Percentiles rank a stretch among this genome's conserved stretches.
phyloP scores from a whole-genome alignment of 495 filamentous ascomycete species.

The Hamigera avellanea region DNA sequence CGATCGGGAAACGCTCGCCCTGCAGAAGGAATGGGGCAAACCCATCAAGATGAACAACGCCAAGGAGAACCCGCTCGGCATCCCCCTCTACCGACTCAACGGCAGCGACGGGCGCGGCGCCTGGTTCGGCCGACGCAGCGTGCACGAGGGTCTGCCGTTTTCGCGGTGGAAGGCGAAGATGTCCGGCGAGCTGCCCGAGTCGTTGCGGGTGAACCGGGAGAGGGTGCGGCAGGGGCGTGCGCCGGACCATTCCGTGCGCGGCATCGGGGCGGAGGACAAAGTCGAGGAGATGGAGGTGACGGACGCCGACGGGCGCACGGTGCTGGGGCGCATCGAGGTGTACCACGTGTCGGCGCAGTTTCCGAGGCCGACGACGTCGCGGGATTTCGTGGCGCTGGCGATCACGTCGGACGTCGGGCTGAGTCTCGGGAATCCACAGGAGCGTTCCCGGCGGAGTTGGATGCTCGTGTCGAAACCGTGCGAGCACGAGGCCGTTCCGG shows the following conservation, averaged over 20 bases:
- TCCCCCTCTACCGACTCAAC: constrained; percentile 68
- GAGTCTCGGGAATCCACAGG: constrained; percentile 5
- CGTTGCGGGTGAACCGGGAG: constrained; percentile 45
- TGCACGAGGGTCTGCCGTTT: constrained; percentile 69
- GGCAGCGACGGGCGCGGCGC: constrained; percentile 71
- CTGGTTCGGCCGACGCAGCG: constrained; percentile 82
- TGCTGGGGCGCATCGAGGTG: constrained; percentile 37
- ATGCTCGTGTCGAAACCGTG: constrained; percentile 83
- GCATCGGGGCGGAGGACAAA: constrained; percentile 68
- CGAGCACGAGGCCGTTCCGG: constrained; percentile 58
- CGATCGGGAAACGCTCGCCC: constrained; percentile 29
- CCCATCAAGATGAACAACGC: constrained; percentile 54
- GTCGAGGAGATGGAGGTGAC: constrained; percentile 43
- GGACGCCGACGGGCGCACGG: constrained; percentile 37
- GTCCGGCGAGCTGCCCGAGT: constrained; percentile 41
- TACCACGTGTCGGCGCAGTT: constrained; percentile 84
- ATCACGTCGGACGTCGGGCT: constrained; percentile 38
- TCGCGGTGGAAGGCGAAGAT: constrained; percentile 46
- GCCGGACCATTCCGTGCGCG: constrained; percentile 52
- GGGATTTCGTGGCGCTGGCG: constrained; percentile 76
- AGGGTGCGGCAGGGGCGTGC: constrained; percentile 27
- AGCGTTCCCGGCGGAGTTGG: constrained; percentile 44
- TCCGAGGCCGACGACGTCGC: constrained; percentile 72
- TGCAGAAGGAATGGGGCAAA: constrained; percentile 79
- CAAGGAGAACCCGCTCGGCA: constrained; percentile 63